Evolutionary conservation across 768 basidiomycete genomes (phyloP).

Genomic region (Pholiota microspora): DNA sequence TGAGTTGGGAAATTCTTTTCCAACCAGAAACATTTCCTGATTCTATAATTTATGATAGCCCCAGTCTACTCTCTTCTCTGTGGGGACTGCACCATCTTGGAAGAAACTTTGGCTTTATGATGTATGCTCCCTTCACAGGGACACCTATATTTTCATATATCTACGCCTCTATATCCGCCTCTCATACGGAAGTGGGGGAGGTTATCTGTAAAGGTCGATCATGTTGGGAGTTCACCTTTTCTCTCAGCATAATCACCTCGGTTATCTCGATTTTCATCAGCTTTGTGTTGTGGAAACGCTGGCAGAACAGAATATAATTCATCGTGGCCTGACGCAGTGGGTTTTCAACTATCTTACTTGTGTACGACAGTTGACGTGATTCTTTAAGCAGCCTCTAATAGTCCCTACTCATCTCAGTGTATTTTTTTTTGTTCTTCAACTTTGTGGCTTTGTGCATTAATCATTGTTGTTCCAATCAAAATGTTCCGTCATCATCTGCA

Average conservation of each 20-base stretch:
- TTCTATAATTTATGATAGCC: conserved; percentile 35
- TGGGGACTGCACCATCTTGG: conserved; percentile 73
- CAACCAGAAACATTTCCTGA: neutral
- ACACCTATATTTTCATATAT: conserved; percentile 77
- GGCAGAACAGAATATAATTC: conserved; percentile 48
- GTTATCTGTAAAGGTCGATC: conserved; percentile 51
- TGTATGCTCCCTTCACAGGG: conserved; percentile 74
- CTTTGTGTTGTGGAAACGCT: conserved; percentile 57
- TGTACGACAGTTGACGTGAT: too few species aligned
- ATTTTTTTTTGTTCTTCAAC: too few species aligned
- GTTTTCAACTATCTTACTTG: too few species aligned
- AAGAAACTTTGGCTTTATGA: conserved; percentile 74
- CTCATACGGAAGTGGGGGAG: conserved; percentile 37
- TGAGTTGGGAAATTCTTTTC: conserved; percentile 33
- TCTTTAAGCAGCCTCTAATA: too few species aligned
- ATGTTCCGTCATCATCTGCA: too few species aligned
- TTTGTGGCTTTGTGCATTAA: too few species aligned
- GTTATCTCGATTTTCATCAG: conserved; percentile 42
- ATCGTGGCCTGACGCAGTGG: neutral
- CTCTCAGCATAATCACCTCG: conserved; percentile 42
- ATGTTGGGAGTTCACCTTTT: conserved; percentile 73
- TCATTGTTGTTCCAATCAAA: too few species aligned
- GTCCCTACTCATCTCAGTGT: too few species aligned
- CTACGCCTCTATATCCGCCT: conserved; percentile 66
- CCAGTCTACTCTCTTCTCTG: conserved; percentile 65